These are phyloP conservation scores for Blastobotrys terrestris DNA, from an alignment of 805 yeast species.

Conservation along the genomic window DNA sequence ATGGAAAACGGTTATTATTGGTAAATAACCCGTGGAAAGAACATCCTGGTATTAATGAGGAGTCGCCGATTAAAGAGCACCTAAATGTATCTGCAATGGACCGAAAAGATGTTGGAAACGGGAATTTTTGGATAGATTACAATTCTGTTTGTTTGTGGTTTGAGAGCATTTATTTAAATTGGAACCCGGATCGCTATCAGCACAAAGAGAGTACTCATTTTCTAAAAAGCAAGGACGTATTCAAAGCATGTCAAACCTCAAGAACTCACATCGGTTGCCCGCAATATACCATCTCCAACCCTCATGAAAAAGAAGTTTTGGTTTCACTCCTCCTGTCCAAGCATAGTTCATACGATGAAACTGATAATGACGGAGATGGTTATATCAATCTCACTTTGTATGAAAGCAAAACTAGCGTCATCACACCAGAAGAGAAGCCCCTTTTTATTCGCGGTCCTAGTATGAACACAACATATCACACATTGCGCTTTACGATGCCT, in stretches of 20 bases:
- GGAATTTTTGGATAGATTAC: conserved; percentile 26
- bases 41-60: conserved; percentile 4
- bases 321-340: conserved; percentile 48
- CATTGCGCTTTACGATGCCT: conserved; percentile 21
- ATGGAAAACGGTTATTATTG: conserved; percentile 20
- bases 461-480: conserved; percentile 31
- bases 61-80: not conserved
- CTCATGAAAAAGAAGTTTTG: conserved; percentile 20
- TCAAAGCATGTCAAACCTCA: conserved; percentile 13
- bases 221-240: conserved; percentile 25
- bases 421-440: conserved; percentile 10
- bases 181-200: conserved; percentile 43
- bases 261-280: conserved; percentile 32
- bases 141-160: conserved; percentile 36
- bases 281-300: conserved; percentile 39
- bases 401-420: conserved; percentile 7
- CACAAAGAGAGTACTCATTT: conserved; percentile 25
- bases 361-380: conserved; percentile 6
- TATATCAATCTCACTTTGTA: conserved; percentile 19
- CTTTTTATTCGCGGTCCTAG: conserved; percentile 20
- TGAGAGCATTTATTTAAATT: conserved; percentile 54
- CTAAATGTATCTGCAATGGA: not conserved
- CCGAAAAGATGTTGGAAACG: conserved; percentile 7
- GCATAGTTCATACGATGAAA: conserved; percentile 33
- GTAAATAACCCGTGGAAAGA: conserved; percentile 45